These are phyloP conservation scores for Globisporangium heterothallicum DNA, from an alignment of 352 stramenopile species.

Conservation along the genomic window DNA sequence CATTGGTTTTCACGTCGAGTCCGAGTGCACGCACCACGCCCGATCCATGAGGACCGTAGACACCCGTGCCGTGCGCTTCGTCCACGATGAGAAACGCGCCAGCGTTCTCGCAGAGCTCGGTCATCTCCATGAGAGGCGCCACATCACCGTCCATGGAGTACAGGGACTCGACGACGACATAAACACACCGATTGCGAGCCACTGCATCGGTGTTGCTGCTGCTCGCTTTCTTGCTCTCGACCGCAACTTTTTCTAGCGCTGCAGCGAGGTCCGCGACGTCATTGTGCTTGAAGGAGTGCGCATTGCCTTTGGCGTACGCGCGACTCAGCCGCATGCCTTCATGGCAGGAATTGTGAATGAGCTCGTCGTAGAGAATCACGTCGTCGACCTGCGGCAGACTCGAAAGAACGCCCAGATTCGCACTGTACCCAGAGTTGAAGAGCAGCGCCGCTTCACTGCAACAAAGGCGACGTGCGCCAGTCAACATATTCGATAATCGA, in stretches of 20 bases:
- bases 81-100: slow-evolving; percentile 93
- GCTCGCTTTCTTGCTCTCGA: not conserved
- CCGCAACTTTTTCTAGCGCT: slow-evolving; percentile 41
- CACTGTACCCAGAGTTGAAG: slow-evolving; percentile 96
- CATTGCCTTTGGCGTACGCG: slow-evolving; percentile 35
- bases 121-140: slow-evolving; percentile 86
- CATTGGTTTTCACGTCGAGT: slow-evolving; percentile 73
- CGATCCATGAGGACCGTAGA: slow-evolving; percentile 81
- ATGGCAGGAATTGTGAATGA: slow-evolving; percentile 96
- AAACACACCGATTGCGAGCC: slow-evolving; percentile 66
- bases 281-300: slow-evolving; percentile 89
- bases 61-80: slow-evolving; percentile 93
- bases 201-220: no score
- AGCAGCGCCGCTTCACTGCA: slow-evolving; percentile 86
- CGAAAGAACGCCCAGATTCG: slow-evolving; percentile 94
- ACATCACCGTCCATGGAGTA: slow-evolving; percentile 99
- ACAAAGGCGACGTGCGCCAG: not conserved
- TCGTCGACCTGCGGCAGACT: slow-evolving; percentile 86
- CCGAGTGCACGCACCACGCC: slow-evolving; percentile 59
- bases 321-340: slow-evolving; percentile 91
- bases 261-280: slow-evolving; percentile 73
- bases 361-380: slow-evolving; percentile 94
- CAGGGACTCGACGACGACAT: slow-evolving; percentile 97
- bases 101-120: slow-evolving; percentile 65
- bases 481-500: slow-evolving; percentile 9